Evolutionary conservation across 176 grass and related monocot genomes (phyloP), one percentile per base, ranked within the genome.

Genomic region (Urochloa ruziziensis): DNA sequence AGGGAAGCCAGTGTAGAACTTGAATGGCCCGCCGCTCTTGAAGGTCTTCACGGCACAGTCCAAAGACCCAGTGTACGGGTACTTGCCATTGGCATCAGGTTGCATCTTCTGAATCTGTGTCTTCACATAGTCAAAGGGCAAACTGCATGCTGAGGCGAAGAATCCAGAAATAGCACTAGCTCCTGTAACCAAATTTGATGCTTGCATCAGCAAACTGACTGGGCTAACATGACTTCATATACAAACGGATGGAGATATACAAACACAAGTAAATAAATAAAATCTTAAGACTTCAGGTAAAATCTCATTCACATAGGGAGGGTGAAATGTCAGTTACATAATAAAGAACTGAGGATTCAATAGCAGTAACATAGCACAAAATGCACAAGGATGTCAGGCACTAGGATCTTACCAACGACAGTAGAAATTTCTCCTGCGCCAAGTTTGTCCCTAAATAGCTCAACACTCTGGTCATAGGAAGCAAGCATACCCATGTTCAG

Each of bases 21-120:
- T 99, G 24, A 96, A 99, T 29, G 97, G 97, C 9, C 97, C 97
- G 4, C 97, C 97, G 0, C 80, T 90, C 80, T 94, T 96, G 24
- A 99, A 92, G 78, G 97, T 99, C 84, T 99, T 89, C 73, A 96
- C 2, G 10, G 90, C 91, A 81, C 97, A 99, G 82, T 99, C 93
- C 71, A 99, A 65, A 36, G 97, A 96, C 3, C 97, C 97, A 0
- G 91, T 91, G 86, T 99, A 99, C 3, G 97, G 97, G 83, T 96
- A 99, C 82, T 99, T 99, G 36, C 97, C 97, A 62, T 29, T 91
- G 24, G 91, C 93, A 86, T 99, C 97, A 74, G 97, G 97, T 59
- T 99, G 97, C 97, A 99, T 99, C 89, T 99, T 99, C 52, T 99
- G 97, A 80, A 99, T 96, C 82, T 99, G 97, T 69, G 97, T 99